Evolutionary conservation across 805 yeast species (phyloP).

Genomic region (Nakazawaea holstii): DNA sequence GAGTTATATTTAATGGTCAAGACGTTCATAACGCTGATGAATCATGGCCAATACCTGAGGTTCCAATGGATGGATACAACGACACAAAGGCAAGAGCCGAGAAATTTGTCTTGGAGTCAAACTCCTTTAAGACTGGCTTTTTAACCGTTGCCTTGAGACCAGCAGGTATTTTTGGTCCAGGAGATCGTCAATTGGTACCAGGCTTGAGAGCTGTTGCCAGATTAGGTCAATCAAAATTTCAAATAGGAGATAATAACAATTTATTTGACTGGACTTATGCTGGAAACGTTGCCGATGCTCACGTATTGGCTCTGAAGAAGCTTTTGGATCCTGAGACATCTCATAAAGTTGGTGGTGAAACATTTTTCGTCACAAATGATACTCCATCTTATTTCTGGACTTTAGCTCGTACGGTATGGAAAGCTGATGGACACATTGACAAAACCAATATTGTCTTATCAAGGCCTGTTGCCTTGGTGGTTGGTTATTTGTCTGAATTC

Average conservation of each 20-base stretch:
- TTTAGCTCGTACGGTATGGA: conserved; percentile 94
- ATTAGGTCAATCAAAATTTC: conserved; percentile 85
- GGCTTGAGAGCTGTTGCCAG: conserved; percentile 80
- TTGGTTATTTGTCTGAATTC: conserved; percentile 78
- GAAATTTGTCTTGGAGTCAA: conserved; percentile 68
- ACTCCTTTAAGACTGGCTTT: conserved; percentile 49
- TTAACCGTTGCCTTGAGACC: conserved; percentile 88
- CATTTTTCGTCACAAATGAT: conserved; percentile 89
- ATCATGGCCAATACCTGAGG: conserved; percentile 84
- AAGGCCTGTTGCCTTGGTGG: conserved; percentile 70
- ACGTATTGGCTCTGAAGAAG: conserved; percentile 84
- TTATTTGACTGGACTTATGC: conserved; percentile 96
- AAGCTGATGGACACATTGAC: conserved; percentile 86
- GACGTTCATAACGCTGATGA: conserved; percentile 92
- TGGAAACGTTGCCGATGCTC: conserved; percentile 98
- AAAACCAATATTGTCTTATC: conserved; percentile 60
- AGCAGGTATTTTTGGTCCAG: conserved; percentile 98
- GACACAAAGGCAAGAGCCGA: conserved; percentile 94
- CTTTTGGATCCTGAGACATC: conserved; percentile 44
- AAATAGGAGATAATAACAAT: conserved; percentile 90
- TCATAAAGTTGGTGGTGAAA: conserved; percentile 67
- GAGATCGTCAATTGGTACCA: conserved; percentile 95
- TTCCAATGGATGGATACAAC: conserved; percentile 95
- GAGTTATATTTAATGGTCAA: conserved; percentile 94
- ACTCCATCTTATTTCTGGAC: conserved; percentile 97